phyloP scores from a whole-genome alignment of 2,329 filamentous ascomycete species.

The Volutella citrinella region DNA sequence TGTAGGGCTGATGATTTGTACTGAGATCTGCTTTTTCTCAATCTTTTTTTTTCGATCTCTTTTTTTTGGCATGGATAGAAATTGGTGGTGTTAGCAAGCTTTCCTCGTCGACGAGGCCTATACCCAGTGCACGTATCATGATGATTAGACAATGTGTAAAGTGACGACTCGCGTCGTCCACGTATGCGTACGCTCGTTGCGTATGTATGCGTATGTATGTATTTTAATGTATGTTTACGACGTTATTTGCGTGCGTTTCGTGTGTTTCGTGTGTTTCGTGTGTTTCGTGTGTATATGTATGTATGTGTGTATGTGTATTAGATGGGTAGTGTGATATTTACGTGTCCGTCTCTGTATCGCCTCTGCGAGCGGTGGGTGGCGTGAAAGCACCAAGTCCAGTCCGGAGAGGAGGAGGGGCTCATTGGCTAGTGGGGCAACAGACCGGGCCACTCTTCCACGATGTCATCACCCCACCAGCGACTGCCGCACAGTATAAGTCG shows the following conservation, averaged over 20 bases:
- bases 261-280: conserved; percentile 12
- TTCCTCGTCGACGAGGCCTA: conserved; percentile 23
- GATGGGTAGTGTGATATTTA: conserved; percentile 18
- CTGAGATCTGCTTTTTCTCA: no score
- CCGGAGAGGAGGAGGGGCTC: no score
- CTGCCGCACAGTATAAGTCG: conserved; percentile 9
- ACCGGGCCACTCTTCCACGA: conserved; percentile 12
- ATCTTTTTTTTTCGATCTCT: no score
- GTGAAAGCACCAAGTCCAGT: no score
- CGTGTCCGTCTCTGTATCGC: conserved; percentile 19
- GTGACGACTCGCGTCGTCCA: conserved; percentile 24
- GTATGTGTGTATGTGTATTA: conserved; percentile 20
- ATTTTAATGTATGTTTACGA: not conserved
- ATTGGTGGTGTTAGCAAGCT: conserved; percentile 27
- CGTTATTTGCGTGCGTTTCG: not conserved
- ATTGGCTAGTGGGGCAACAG: no score
- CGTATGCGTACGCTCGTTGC: conserved; percentile 9
- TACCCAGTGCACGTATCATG: conserved; percentile 20
- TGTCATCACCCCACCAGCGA: conserved; percentile 16
- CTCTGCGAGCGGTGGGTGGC: no score
- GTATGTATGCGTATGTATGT: conserved; percentile 7
- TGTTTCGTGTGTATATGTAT: conserved; percentile 22
- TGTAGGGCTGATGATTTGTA: not conserved
- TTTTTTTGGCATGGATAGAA: no score
- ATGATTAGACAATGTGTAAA: conserved; percentile 26